Base-by-base conservation (phyloP, 257 asterid genomes). In the Plantago major region DNA sequence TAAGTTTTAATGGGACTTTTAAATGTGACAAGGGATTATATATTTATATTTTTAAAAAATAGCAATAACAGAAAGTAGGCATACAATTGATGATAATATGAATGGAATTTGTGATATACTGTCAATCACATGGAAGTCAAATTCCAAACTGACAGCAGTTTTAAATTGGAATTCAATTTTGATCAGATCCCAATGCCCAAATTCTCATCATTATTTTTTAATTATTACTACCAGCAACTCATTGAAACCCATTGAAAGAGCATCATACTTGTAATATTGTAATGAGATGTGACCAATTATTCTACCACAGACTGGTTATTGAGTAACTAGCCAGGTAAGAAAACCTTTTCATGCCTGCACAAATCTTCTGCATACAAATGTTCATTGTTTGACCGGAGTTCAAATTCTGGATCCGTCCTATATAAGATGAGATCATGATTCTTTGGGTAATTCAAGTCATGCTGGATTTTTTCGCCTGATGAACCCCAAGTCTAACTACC, bases 51-150 rank as follows among this genome's bases (percentile, higher is more conserved):
- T n/a, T n/a, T n/a, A n/a, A 22, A 22, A 22, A 22, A 22, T 2
- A 2, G 26, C 26, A 22, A 22, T 22, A 22, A 22, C 26, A 22
- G 26, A 22, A 22, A 22, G 26, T 22, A 2, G 26, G 55, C 55
- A 16, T 0, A 11, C 22, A 17, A 10, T 19, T 52, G 30, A 9
- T 3, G 4, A 1, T n/a, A 13, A 40, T 40, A 40, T 57, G 45
- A 55, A 3, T 33, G 40, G 40, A 33, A 33, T 33, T 33, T 33
- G 6, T 33, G 30, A 6, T 30, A 6, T 30, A 0, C 60, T 28
- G 44, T 55, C 44, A 33, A 18, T 59, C 64, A 59, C 64, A 59
- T 59, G 64, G 18, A 43, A 45, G 64, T 12, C 52, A 17, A 59
- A 43, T 59, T 58, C 64, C 44, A 19, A 16, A 19, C 52, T 59